A percentile compares a stretch with the other conserved stretches of the same genome.
Evolutionary conservation across 1,139 yeast genomes (phyloP).

Genomic region (Sugiyamaella japonica): DNA sequence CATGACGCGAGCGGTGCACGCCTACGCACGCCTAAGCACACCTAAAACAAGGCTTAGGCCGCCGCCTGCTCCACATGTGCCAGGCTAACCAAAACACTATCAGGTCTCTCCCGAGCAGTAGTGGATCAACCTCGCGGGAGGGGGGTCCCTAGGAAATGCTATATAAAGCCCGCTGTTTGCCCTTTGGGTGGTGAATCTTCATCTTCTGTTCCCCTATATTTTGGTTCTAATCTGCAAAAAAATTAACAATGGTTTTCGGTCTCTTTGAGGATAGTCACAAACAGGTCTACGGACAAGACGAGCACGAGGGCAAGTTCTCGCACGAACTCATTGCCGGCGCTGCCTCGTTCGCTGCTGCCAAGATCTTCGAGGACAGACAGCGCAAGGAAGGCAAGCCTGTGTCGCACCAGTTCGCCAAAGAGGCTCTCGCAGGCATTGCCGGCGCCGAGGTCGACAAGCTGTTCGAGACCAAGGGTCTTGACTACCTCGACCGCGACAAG

Average conservation of each 20-base stretch:
- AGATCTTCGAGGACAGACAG: conserved; percentile 36
- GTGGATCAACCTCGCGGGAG: not conserved
- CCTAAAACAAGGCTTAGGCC: not conserved
- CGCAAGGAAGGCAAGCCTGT: conserved; percentile 38
- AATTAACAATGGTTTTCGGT: conserved; percentile 30
- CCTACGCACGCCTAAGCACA: not conserved
- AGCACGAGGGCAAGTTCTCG: conserved; percentile 36
- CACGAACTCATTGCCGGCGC: conserved; percentile 41
- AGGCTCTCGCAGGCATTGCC: conserved; percentile 38
- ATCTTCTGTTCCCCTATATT: not conserved
- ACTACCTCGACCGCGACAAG: conserved; percentile 32
- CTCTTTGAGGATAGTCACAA: conserved; percentile 29
- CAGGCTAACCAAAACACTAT: too few relatives aligned
- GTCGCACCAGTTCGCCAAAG: conserved; percentile 37
- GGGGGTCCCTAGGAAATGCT: not conserved
- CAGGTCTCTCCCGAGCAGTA: not conserved
- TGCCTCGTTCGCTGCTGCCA: conserved; percentile 39
- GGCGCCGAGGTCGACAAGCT: conserved; percentile 42
- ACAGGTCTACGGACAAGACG: conserved; percentile 28
- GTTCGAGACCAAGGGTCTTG: conserved; percentile 39
- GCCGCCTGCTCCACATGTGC: not conserved
- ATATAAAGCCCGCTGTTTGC: conserved; percentile 5
- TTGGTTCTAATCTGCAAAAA: not conserved
- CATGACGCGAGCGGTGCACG: not conserved
- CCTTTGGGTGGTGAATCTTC: not conserved